Conservation (phyloP, 116 monocot species). For the Zostera marina region DNA sequence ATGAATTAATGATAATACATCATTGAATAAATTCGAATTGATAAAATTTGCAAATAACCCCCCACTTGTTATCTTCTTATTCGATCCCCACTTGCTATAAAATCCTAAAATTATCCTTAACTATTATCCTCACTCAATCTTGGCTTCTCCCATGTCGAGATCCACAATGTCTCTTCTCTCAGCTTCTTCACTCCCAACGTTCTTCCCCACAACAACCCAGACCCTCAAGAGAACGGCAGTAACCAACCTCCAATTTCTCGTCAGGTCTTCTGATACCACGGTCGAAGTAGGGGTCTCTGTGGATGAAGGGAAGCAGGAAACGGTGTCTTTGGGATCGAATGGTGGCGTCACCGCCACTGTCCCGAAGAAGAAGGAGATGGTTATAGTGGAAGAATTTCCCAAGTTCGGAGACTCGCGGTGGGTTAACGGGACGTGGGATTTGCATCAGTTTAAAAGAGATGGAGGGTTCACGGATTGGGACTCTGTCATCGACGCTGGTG, state of each 20-base stretch:
- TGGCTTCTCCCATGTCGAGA: too few relatives aligned
- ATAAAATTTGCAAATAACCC: too few relatives aligned
- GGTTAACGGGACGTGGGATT: constrained; percentile 74
- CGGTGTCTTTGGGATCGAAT: constrained; percentile 17
- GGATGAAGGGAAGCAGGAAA: constrained; percentile 8
- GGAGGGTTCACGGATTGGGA: constrained; percentile 68
- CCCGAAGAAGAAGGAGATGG: constrained; percentile 7
- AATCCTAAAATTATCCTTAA: too few relatives aligned
- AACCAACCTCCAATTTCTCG: constrained; percentile 12
- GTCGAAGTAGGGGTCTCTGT: constrained; percentile 25
- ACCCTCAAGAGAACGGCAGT: constrained; percentile 5
- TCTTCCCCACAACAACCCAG: not conserved
- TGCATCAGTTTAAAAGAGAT: constrained; percentile 46
- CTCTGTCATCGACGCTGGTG: constrained; percentile 91
- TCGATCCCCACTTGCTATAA: too few relatives aligned
- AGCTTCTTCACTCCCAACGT: too few relatives aligned
- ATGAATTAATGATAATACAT: too few relatives aligned
- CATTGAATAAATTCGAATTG: too few relatives aligned
- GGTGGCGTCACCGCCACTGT: constrained; percentile 20
- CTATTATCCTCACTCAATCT: too few relatives aligned
- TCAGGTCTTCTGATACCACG: constrained; percentile 31
- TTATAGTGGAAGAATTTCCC: constrained; percentile 3
- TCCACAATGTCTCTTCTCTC: too few relatives aligned
- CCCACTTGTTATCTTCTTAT: too few relatives aligned
- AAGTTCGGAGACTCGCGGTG: constrained; percentile 63